Percentiles rank a stretch among this genome's conserved stretches.
Conservation (phyloP, 495 filamentous ascomycete genomes). For the Hypoxylon intermedium region DNA sequence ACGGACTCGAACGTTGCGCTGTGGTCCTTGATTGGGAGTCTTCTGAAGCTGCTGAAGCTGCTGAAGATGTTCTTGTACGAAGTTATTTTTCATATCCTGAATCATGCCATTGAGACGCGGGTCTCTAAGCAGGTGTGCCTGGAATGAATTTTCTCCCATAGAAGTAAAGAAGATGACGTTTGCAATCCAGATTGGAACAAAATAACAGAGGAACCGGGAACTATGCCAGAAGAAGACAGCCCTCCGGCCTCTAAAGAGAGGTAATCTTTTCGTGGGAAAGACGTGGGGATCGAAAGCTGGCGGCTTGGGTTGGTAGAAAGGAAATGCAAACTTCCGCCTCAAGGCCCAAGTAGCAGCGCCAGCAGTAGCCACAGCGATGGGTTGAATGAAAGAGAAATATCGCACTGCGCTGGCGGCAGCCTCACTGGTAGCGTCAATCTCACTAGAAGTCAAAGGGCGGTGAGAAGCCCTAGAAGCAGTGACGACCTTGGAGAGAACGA, state of each 20-base stretch:
- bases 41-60: neutral
- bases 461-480: neutral
- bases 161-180: constrained; percentile 3
- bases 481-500: constrained; percentile 8
- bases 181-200: neutral
- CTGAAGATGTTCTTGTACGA: neutral
- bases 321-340: constrained; percentile 27
- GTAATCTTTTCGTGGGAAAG: constrained; percentile 25
- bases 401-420: neutral
- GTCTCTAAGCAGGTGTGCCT: constrained; percentile 5
- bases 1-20: neutral
- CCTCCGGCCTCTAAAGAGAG: neutral
- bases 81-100: constrained; percentile 13
- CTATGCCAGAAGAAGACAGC: constrained; percentile 25
- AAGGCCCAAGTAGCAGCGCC: neutral
- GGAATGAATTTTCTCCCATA: constrained; percentile 2
- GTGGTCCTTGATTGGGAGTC: neutral
- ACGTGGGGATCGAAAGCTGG: constrained; percentile 13
- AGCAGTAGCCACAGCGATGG: neutral
- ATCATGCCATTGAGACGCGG: constrained; percentile 14
- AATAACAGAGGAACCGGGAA: constrained; percentile 1
- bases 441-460: constrained; percentile 28
- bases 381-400: neutral
- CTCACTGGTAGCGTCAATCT: constrained; percentile 27
- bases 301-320: constrained; percentile 30